Conservation (phyloP, 139 green algal genomes). For the Coccomyxa sp. region DNA sequence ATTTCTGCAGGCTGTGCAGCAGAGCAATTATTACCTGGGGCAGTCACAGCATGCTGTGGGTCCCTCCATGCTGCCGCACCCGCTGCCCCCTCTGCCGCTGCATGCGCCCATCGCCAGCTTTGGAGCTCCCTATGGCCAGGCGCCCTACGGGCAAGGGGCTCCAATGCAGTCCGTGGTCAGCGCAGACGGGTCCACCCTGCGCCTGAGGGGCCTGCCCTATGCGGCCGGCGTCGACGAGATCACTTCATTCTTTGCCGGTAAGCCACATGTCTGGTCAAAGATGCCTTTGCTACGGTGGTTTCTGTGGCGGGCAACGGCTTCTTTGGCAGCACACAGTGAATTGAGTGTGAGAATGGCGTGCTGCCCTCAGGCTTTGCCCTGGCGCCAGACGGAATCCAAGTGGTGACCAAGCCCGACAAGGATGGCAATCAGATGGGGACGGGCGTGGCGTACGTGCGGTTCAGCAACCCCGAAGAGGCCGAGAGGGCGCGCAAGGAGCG, state of each 20-base stretch:
- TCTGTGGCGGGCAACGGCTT: not conserved
- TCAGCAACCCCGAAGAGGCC: slow-evolving; percentile 21
- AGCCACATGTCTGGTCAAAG: not conserved
- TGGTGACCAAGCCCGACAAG: slow-evolving; percentile 21
- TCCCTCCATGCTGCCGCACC: not conserved
- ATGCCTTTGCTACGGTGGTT: not conserved
- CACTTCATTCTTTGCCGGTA: slow-evolving; percentile 23
- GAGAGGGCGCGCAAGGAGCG: slow-evolving; percentile 12
- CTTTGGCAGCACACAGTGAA: no score
- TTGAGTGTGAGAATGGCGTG: not conserved
- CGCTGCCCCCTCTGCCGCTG: not conserved
- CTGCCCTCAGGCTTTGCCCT: slow-evolving; percentile 29
- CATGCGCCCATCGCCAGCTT: not conserved
- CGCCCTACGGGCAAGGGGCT: not conserved
- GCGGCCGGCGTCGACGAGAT: slow-evolving; percentile 55
- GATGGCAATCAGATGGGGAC: slow-evolving; percentile 19
- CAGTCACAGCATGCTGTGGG: not conserved
- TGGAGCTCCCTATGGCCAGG: not conserved
- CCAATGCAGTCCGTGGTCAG: not conserved
- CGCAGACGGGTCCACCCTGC: slow-evolving; percentile 40
- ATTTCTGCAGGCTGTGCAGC: not conserved
- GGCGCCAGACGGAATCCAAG: slow-evolving; percentile 25
- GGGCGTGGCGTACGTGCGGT: slow-evolving; percentile 46
- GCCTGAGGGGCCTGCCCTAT: slow-evolving; percentile 84
- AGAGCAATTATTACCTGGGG: not conserved